Base-by-base conservation (phyloP, 257 asterid species). In the Nicotiana tabacum region DNA sequence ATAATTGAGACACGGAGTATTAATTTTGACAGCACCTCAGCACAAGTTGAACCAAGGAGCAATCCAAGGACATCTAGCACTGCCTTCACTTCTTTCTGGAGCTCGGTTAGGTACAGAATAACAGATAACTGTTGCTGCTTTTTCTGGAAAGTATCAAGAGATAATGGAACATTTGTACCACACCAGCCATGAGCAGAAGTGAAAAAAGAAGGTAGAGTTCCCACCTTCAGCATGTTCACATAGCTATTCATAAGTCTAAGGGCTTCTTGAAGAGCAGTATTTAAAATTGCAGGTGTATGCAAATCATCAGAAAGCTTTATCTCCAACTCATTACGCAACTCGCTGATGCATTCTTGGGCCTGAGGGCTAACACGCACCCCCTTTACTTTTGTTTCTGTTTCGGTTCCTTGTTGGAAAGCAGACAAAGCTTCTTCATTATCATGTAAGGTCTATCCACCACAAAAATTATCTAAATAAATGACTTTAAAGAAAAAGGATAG, bases 241-340 rank as follows among this genome's bases (percentile, higher is more conserved):
- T 0, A 53, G 1, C 17, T 85, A 77, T 93, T 92, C 86, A 92
- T 86, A 80, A 69, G 84, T 89, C 88, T 90, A 86, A 92, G 83
- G 58, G 91, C 92, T 39, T 91, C 97, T 76, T 85, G 92, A 82
- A 94, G 93, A 30, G 92, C 58, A 32, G 87, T 84, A 82, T 90
- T 94, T 55, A 93, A 79, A 79, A 93, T 81, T 39, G 92, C 11
- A 8, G 95, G 96, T 2, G 98, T 91, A 85, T 92, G 97, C 89
- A 94, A 83, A 86, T 94, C 98, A 86, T 93, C 97, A 3, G 97
- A 88, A 86, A 94, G 60, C 82, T 86, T 91, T 1, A 88, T 33
- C 85, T 92, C 93, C 60, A 93, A 88, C 55, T 94, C 97, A 10
- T 78, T 80, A 39, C 53, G 96, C 84, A 94, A 89, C 81, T 87